Evolutionary conservation across 2,329 filamentous ascomycete species (phyloP), one percentile per base, ranked within the genome.

Genomic region (Aureobasidium sp.): DNA sequence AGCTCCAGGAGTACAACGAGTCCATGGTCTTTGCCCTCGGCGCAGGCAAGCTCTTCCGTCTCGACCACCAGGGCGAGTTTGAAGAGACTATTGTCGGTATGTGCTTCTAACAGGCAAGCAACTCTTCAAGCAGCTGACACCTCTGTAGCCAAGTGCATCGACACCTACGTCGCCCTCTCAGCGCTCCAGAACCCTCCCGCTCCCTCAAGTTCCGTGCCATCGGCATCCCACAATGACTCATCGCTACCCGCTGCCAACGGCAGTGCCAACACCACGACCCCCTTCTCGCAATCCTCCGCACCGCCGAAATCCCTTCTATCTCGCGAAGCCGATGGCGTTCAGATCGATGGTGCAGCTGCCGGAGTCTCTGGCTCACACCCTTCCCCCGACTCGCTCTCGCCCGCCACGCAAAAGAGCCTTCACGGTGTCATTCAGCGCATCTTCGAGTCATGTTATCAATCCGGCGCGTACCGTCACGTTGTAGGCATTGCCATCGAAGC

Each of bases 11-110:
- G 75, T 99, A 99, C 80, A 94, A 97, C 74, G 94, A 99, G 79
- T 97, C 93, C 77, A 97, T 99, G 93, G 89, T 90, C 58, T 97
- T 99, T 76, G 94, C 94, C 66, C 85, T 99, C 49, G 92, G 91
- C 63, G 92, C 94, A 27, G 94, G 94, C 64, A 90, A 97, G 73
- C 86, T 96, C 54, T 97, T 99, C 81, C 90, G 95, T 78, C 84
- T 97, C 67, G 90, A 97, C 71, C 83, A 87, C 60, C 88, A 90
- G 58, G 89, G 91, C 76, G 94, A 99, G 79, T 99, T 96, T 72
- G 94, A 99, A 76, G 92, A 99, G 79, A 99, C 94, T 62, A 97
- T 99, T 78, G 92, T 97, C 75, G 93, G 82, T 84, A 76, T 70
- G 78, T 74, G 11, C 37, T 24, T n/a, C 33, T n/a, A 24, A 5